These are phyloP conservation scores for Heliosperma pusillum DNA, from an alignment of 148 eudicot species.

Conservation along the genomic window DNA sequence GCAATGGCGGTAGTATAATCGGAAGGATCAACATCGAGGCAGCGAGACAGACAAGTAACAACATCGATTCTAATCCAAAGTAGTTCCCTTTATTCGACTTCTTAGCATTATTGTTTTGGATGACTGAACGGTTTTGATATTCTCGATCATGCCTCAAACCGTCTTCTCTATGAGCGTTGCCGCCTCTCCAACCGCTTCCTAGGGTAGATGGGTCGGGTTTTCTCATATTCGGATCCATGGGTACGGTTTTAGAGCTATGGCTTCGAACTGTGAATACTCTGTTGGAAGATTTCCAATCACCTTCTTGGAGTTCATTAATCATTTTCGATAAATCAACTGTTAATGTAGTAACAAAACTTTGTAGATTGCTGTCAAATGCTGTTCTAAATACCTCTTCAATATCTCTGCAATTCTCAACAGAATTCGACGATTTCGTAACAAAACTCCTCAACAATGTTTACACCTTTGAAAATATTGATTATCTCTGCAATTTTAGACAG, in stretches of 20 bases:
- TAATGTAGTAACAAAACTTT: too few species aligned
- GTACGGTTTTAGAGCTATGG: background rate
- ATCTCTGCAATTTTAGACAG: conserved; percentile 10
- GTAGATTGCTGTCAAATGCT: too few species aligned
- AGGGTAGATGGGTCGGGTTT: conserved; percentile 12
- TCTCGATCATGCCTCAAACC: background rate
- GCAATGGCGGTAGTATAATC: conserved; percentile 76
- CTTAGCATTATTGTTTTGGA: background rate
- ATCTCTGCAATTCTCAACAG: background rate
- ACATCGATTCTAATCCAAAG: conserved; percentile 61
- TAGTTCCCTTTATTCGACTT: conserved; percentile 33
- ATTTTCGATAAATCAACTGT: conserved; percentile 1
- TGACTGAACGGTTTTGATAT: conserved; percentile 1
- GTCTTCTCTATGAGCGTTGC: background rate
- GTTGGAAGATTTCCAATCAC: conserved; percentile 19
- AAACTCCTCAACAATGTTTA: background rate
- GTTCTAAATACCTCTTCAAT: background rate
- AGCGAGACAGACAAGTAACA: conserved; percentile 54
- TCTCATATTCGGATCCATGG: conserved; percentile 16
- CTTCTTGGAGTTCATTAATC: conserved; percentile 21
- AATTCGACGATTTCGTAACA: background rate
- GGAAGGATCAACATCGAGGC: conserved; percentile 74
- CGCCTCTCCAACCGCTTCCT: background rate
- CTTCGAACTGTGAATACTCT: background rate
- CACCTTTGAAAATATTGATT: background rate